Evolutionary conservation across 2,329 filamentous ascomycete species (phyloP).

Genomic region (Colletotrichum coccodes): DNA sequence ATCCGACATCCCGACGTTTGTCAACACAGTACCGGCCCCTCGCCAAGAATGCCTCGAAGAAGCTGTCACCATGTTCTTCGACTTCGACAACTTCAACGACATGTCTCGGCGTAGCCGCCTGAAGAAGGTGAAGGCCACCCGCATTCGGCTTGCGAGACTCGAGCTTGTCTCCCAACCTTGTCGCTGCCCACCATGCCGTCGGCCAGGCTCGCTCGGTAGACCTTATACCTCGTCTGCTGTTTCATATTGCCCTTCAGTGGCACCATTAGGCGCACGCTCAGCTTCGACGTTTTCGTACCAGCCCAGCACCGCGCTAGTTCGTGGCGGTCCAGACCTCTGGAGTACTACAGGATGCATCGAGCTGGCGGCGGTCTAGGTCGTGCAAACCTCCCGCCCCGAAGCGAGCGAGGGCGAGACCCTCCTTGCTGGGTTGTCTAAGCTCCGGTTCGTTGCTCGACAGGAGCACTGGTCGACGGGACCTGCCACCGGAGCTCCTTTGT

Average conservation of each 20-base stretch:
- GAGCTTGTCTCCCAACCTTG: constrained; percentile 4
- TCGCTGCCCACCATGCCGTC: constrained; percentile 1
- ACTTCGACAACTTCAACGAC: background rate
- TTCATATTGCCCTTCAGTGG: constrained; percentile 12
- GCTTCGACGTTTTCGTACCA: constrained; percentile 25
- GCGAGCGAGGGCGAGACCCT: background rate
- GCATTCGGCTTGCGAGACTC: background rate
- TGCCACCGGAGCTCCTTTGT: constrained; percentile 21
- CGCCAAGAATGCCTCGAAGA: background rate
- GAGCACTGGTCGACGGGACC: background rate
- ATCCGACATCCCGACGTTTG: background rate
- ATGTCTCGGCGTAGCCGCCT: constrained; percentile 10
- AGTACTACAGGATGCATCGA: background rate
- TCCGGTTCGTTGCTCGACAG: constrained; percentile 7
- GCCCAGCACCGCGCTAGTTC: constrained; percentile 9
- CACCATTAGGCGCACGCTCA: constrained; percentile 5
- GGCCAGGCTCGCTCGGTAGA: background rate
- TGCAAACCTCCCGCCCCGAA: background rate
- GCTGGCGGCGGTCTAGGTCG: background rate
- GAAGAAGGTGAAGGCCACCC: background rate
- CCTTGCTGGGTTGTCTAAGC: background rate
- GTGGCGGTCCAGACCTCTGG: background rate
- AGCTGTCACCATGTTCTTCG: background rate
- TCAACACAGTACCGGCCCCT: background rate
- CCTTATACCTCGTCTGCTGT: background rate